Conservation (phyloP, 805 yeast species). For the Saturnispora gosingensis region DNA sequence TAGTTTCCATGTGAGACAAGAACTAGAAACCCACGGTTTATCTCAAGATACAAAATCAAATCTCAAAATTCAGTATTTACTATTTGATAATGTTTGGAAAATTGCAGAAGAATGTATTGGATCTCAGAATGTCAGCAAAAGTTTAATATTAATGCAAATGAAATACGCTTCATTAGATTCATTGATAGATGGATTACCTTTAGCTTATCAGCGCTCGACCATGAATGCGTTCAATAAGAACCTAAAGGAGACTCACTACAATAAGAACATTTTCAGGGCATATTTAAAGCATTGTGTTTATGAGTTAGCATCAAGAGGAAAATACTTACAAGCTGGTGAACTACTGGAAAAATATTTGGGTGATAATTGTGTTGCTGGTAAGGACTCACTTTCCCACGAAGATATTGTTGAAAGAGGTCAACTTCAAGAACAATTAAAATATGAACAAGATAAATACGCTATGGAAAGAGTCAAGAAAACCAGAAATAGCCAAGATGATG, state of each 20-base stretch:
- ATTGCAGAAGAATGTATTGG: constrained; percentile 11
- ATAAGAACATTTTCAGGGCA: constrained; percentile 15
- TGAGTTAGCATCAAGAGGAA: constrained; percentile 14
- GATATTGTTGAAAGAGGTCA: constrained; percentile 1
- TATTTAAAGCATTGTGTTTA: constrained; percentile 19
- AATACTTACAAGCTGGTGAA: constrained; percentile 22
- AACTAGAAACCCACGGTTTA: constrained; percentile 10
- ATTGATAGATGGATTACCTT: constrained; percentile 19
- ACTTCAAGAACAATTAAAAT: constrained; percentile 13
- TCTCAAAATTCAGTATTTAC: constrained; percentile 13
- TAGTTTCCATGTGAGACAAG: constrained; percentile 15
- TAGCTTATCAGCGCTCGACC: constrained; percentile 8
- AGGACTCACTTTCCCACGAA: constrained; percentile 8
- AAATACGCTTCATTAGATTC: constrained; percentile 19
- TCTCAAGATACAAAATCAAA: background rate
- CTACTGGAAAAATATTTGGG: constrained; percentile 22
- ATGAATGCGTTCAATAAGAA: constrained; percentile 10
- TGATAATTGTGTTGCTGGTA: constrained; percentile 16
- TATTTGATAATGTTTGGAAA: constrained; percentile 22
- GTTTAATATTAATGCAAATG: constrained; percentile 16
- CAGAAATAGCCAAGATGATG: constrained; percentile 17
- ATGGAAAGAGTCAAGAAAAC: constrained; percentile 11
- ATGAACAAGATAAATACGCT: constrained; percentile 15
- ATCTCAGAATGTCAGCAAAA: constrained; percentile 14
- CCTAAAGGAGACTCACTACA: constrained; percentile 12